phyloP scores from a whole-genome alignment of 2,329 filamentous ascomycete species.

The Trichoderma citrinoviride region DNA sequence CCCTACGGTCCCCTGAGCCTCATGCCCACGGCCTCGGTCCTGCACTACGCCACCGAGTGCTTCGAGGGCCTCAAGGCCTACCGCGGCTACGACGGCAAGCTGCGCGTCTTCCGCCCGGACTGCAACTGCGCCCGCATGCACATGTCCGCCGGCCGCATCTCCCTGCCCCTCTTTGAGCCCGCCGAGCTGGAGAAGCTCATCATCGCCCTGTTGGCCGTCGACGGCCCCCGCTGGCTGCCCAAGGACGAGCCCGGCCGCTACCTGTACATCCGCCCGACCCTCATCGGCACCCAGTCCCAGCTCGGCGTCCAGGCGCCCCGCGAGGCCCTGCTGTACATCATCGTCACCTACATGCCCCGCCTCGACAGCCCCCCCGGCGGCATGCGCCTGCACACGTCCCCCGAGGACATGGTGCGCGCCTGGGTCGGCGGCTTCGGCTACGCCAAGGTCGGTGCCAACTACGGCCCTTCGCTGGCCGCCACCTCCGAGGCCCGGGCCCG shows the following conservation, averaged over 20 bases:
- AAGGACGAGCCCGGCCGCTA: constrained; percentile 64
- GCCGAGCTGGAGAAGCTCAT: constrained; percentile 72
- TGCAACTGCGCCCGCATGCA: constrained; percentile 67
- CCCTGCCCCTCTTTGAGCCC: constrained; percentile 71
- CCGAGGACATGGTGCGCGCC: constrained; percentile 79
- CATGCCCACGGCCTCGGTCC: constrained; percentile 74
- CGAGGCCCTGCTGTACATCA: constrained; percentile 86
- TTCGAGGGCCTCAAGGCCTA: constrained; percentile 85
- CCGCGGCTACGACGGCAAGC: constrained; percentile 70
- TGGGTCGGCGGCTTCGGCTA: constrained; percentile 94
- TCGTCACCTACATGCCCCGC: constrained; percentile 61
- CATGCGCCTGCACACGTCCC: constrained; percentile 73
- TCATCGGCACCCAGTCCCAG: constrained; percentile 79
- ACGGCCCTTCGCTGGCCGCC: constrained; percentile 77
- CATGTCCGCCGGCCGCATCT: constrained; percentile 62
- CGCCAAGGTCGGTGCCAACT: constrained; percentile 92
- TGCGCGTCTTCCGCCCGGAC: constrained; percentile 75
- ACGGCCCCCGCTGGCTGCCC: constrained; percentile 78
- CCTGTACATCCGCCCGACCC: constrained; percentile 81
- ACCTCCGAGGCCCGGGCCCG: constrained; percentile 69
- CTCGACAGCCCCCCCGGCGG: constrained; percentile 53
- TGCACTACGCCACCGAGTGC: constrained; percentile 90
- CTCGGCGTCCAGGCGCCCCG: constrained; percentile 77
- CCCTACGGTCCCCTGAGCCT: constrained; percentile 76
- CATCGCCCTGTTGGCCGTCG: constrained; percentile 65